Base-by-base conservation (phyloP, 2,329 filamentous ascomycete species). In the Hymenoscyphus linearis region DNA sequence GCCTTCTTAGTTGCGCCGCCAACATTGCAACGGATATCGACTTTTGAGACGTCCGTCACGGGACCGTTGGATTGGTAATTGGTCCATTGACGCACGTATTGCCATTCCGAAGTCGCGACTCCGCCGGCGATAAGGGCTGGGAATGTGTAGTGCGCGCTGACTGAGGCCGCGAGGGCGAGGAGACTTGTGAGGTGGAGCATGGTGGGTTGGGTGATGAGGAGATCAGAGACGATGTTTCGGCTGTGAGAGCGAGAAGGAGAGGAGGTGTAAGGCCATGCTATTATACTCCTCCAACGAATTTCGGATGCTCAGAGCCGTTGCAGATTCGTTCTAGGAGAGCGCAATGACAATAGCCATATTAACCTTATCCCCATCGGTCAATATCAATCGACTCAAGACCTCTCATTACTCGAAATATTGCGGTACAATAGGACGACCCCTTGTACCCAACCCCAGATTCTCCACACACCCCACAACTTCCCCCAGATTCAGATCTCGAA, bases 21-120 rank as follows among this genome's bases (percentile, higher is more conserved):
- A 50, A 74, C 73, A 60, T 73, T 70, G 52, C 76, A 77, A 62
- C 76, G 75, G 63, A 77, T 75, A 60, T 77, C 74, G 60, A 74
- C 72, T 25, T 70, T 69, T 10, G 74, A 69, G 26, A 77, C 72
- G 12, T 63, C 64, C 50, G 70, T 66, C 64, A 67, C 63, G 53
- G 66, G 64, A 35, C 62, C 36, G 61, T 66, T 66, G 14, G 68
- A 65, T 36, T 69, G 63, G n/a, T 65, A 71, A 36, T 61, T 64
- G 1, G 68, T 68, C 68, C 67, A 70, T 60, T 70, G 64, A 47
- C 68, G 65, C 2, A 71, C 70, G 31, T 66, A 62, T 58, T 67
- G 47, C 68, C 69, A 70, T 4, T 62, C 63, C 4, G 61, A 34
- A 2, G 65, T 65, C 6, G 63, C 65, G 14, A 61, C 60, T 6